phyloP scores from a whole-genome alignment of 176 grass and related monocot species.

The Canna indica region DNA sequence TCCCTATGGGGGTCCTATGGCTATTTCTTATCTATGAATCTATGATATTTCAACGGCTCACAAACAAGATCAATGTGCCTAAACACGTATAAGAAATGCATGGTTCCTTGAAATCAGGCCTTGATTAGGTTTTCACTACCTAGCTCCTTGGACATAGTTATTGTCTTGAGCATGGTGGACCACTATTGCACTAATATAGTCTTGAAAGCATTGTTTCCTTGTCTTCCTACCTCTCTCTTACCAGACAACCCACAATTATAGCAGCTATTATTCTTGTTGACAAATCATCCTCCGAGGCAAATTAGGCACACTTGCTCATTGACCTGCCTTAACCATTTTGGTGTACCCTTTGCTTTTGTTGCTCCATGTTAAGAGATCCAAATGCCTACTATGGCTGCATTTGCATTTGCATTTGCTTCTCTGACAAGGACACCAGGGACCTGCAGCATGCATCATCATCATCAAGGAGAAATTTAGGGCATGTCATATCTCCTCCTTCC shows the following conservation, averaged over 20 bases:
- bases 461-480: constrained; percentile 5
- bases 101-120: too few species aligned
- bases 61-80: too few species aligned
- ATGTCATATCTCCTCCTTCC: neutral
- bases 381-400: constrained; percentile 6
- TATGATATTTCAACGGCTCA: too few species aligned
- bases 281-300: constrained; percentile 26
- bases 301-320: neutral
- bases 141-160: constrained; percentile 10
- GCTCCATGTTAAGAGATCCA: constrained; percentile 16
- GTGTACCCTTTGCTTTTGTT: constrained; percentile 9
- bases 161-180: constrained; percentile 1
- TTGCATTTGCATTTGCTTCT: neutral
- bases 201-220: constrained; percentile 5
- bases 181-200: neutral
- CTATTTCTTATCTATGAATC: too few species aligned
- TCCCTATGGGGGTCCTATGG: too few species aligned
- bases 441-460: constrained; percentile 11
- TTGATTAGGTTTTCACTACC: neutral
- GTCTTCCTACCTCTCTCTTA: constrained; percentile 4
- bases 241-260: neutral
- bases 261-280: neutral
- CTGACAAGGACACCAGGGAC: constrained; percentile 5
- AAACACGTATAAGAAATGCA: too few species aligned
- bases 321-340: neutral